Evolutionary conservation across 805 yeast genomes (phyloP).

Genomic region (Crinitomyces ghanaensis): DNA sequence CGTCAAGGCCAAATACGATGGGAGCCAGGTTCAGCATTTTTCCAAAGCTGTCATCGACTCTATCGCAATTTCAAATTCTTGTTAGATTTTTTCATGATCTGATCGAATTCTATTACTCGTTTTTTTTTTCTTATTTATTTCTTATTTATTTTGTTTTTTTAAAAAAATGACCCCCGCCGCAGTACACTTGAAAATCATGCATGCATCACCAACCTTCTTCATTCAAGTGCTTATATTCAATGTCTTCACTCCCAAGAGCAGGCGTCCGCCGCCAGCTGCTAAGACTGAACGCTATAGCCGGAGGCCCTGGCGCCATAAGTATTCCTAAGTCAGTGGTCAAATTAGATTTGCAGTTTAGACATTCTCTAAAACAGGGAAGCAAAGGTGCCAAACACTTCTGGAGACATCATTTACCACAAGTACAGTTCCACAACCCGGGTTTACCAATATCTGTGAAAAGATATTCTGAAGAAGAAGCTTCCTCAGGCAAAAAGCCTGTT

Average conservation of each 20-base stretch:
- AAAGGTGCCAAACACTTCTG: constrained; percentile 47
- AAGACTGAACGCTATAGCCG: constrained; percentile 19
- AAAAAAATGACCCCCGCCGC: no score
- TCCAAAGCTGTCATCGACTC: no score
- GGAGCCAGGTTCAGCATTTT: no score
- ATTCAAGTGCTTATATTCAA: no score
- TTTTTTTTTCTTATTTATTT: no score
- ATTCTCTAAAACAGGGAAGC: constrained; percentile 10
- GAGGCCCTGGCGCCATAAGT: constrained; percentile 23
- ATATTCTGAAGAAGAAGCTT: constrained; percentile 3
- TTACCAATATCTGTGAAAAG: constrained; percentile 34
- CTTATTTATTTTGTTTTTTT: no score
- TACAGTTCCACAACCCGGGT: constrained; percentile 74
- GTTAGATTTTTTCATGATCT: no score
- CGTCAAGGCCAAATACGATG: no score
- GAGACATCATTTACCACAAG: constrained; percentile 60
- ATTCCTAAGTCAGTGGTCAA: constrained; percentile 17
- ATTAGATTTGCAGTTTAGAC: constrained; percentile 18
- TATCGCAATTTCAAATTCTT: no score
- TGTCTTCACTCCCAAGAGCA: neutral
- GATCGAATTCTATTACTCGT: no score
- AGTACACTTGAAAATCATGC: no score
- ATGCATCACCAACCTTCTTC: no score
- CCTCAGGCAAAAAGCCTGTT: neutral
- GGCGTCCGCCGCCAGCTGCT: constrained; percentile 16